These are phyloP conservation scores for sunflower (Helianthus annuus) DNA, from an alignment of 129 eudicot species.

Conservation along the genomic window DNA sequence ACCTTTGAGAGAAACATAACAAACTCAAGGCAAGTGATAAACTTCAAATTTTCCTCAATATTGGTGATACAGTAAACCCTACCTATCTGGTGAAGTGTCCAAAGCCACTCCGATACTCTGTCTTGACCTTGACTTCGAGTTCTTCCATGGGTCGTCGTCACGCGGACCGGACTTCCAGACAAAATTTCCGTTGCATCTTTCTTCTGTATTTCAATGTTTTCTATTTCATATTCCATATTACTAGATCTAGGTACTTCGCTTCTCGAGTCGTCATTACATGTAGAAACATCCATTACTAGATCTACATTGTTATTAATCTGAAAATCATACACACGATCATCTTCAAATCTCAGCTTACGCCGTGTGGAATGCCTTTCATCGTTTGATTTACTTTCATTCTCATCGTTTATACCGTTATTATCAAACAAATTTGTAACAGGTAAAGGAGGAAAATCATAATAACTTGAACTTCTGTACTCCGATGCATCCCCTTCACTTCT, in stretches of 20 bases:
- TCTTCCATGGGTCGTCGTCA: conserved; percentile 47
- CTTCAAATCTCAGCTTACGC: conserved; percentile 53
- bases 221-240: conserved; percentile 49
- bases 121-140: conserved; percentile 56
- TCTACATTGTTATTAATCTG: conserved; percentile 76
- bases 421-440: conserved; percentile 78
- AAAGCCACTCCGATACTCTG: conserved; percentile 93
- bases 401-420: conserved; percentile 34
- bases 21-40: not conserved
- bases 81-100: conserved; percentile 97
- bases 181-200: conserved; percentile 53
- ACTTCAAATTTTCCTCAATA: not conserved
- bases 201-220: conserved; percentile 49
- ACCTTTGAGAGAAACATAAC: conserved; percentile 4
- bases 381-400: conserved; percentile 32
- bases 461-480: conserved; percentile 47
- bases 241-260: conserved; percentile 42
- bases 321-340: conserved; percentile 73
- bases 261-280: conserved; percentile 44
- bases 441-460: conserved; percentile 78
- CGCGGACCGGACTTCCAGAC: conserved; percentile 33
- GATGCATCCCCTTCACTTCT: conserved; percentile 46
- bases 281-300: conserved; percentile 59
- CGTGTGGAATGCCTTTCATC: conserved; percentile 50
- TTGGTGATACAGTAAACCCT: conserved; percentile 20